Evolutionary conservation across 345 rosid species (phyloP).

Genomic region (Streptanthus diversifolius): DNA sequence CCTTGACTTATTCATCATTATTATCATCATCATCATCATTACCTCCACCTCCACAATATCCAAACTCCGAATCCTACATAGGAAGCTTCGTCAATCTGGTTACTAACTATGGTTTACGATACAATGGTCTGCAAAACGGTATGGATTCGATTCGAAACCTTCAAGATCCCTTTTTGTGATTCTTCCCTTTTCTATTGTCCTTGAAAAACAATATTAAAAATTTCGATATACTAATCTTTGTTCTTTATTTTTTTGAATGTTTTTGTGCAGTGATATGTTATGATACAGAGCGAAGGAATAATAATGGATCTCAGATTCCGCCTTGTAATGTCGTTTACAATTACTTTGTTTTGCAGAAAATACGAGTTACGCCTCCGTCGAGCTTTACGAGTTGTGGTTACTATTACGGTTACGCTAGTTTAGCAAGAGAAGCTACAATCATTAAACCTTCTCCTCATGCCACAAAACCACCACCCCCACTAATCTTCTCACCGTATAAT

Average conservation of each 20-base stretch:
- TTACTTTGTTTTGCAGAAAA: slow-evolving; percentile 21
- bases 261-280: slow-evolving; percentile 43
- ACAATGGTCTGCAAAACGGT: slow-evolving; percentile 47
- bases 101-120: slow-evolving; percentile 43
- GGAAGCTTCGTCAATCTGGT: slow-evolving; percentile 43
- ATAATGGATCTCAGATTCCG: slow-evolving; percentile 36
- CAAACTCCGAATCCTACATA: slow-evolving; percentile 28
- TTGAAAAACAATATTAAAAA: neutral
- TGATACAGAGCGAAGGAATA: slow-evolving; percentile 48
- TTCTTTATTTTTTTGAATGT: neutral
- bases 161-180: neutral
- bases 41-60: neutral
- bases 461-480: slow-evolving; percentile 32
- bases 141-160: neutral
- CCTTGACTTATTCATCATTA: neutral
- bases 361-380: slow-evolving; percentile 30
- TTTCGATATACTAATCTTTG: neutral
- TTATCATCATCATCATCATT: neutral
- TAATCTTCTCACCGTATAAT: slow-evolving; percentile 19
- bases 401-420: no score
- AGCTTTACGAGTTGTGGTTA: neutral
- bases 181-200: neutral
- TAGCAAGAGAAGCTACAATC: neutral
- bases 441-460: slow-evolving; percentile 14
- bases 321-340: slow-evolving; percentile 35